phyloP scores from a whole-genome alignment of 768 basidiomycete species.

The Trametes cingulata region DNA sequence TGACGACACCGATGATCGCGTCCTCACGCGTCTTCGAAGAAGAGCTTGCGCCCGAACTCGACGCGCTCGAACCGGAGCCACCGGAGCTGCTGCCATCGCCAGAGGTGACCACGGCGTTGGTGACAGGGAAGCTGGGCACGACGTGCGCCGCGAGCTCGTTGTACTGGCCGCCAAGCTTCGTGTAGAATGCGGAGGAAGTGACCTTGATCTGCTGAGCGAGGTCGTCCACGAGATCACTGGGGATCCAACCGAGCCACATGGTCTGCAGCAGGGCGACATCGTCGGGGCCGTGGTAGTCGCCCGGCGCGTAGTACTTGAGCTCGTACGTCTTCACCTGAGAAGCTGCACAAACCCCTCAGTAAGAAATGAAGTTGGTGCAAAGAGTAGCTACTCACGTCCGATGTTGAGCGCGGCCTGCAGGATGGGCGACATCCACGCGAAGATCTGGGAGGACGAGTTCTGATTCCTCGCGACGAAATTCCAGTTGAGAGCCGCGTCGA shows the following conservation, averaged over 20 bases:
- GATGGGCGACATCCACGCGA: constrained; percentile 64
- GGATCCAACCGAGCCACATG: constrained; percentile 72
- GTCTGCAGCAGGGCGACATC: constrained; percentile 62
- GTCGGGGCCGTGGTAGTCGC: constrained; percentile 45
- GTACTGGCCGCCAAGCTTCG: constrained; percentile 42
- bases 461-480: constrained; percentile 57
- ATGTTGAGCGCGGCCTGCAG: constrained; percentile 48
- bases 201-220: constrained; percentile 69
- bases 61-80: constrained; percentile 28
- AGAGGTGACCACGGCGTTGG: constrained; percentile 34
- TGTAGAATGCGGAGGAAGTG: constrained; percentile 66
- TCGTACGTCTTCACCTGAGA: constrained; percentile 50
- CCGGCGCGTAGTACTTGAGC: constrained; percentile 70
- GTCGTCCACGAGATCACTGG: constrained; percentile 48
- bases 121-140: constrained; percentile 64
- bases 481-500: constrained; percentile 66
- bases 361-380: no score
- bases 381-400: constrained; percentile 35
- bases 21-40: constrained; percentile 63
- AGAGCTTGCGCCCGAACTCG: constrained; percentile 7
- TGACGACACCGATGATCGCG: constrained; percentile 90
- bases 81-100: constrained; percentile 24
- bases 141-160: constrained; percentile 65
- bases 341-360: constrained; percentile 34
- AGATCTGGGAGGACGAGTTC: constrained; percentile 73